phyloP scores from a whole-genome alignment of 306 rosid species.

The Lithocarpus polystachyus region DNA sequence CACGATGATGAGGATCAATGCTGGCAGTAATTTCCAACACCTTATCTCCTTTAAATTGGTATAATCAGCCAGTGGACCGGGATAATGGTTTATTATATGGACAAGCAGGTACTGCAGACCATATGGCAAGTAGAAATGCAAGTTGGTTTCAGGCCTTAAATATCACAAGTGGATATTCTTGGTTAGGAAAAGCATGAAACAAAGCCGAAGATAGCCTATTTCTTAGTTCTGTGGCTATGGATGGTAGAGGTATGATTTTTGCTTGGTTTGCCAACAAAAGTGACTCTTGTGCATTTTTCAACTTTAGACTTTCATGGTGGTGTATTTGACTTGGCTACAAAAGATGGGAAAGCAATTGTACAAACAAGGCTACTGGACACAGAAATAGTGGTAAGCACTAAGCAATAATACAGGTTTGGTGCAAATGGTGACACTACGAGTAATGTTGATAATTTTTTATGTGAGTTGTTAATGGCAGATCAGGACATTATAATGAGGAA shows the following conservation, averaged over 20 bases:
- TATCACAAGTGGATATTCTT: conserved; percentile 6
- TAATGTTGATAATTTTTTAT: conserved; percentile 4
- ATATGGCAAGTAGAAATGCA: neutral
- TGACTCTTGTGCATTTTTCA: neutral
- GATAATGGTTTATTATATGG: conserved; percentile 21
- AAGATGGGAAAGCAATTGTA: conserved; percentile 12
- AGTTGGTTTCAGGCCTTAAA: conserved; percentile 29
- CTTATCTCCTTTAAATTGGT: neutral
- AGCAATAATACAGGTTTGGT: neutral
- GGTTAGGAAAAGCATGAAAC: conserved; percentile 10
- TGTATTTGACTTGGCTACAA: conserved; percentile 14
- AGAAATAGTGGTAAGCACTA: neutral
- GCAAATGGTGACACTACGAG: neutral
- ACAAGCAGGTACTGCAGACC: neutral
- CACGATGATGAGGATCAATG: neutral
- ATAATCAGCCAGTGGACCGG: conserved; percentile 1
- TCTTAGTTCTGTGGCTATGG: conserved; percentile 4
- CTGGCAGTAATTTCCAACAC: conserved; percentile 12
- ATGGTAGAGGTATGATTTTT: conserved; percentile 25
- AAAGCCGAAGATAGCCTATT: conserved; percentile 5
- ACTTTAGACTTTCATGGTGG: conserved; percentile 10
- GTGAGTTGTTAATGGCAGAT: neutral
- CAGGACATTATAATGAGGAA: neutral
- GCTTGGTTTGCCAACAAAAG: conserved; percentile 10
- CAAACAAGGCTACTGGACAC: conserved; percentile 4